These are phyloP conservation scores for Fusarium illudens DNA, from an alignment of 2,329 filamentous ascomycete genomes.

Conservation along the genomic window DNA sequence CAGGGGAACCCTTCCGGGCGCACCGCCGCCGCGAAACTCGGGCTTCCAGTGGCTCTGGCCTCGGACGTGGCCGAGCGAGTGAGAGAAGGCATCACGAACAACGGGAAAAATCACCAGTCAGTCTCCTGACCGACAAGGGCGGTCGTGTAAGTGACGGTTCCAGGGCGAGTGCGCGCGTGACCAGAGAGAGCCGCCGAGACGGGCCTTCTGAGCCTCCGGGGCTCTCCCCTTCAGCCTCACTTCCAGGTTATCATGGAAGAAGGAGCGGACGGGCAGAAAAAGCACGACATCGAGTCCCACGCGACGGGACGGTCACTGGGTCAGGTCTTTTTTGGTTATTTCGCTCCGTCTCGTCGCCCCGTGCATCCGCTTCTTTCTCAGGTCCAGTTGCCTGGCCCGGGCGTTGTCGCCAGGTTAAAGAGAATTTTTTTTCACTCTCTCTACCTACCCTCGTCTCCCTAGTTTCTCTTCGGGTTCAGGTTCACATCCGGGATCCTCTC, in stretches of 20 bases:
- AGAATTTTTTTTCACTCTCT: slow-evolving; percentile 6
- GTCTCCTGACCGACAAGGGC: slow-evolving; percentile 24
- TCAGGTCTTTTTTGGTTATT: background rate
- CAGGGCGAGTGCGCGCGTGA: slow-evolving; percentile 13
- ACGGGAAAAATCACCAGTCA: slow-evolving; percentile 20
- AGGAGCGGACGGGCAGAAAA: background rate
- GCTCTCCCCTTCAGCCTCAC: slow-evolving; percentile 17
- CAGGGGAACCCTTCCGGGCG: slow-evolving; percentile 15
- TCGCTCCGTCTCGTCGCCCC: slow-evolving; percentile 4
- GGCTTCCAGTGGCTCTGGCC: slow-evolving; percentile 9
- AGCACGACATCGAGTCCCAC: slow-evolving; percentile 27
- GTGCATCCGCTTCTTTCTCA: slow-evolving; percentile 4
- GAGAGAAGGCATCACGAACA: slow-evolving; percentile 12
- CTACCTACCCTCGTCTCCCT: background rate
- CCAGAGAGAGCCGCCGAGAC: slow-evolving; percentile 11
- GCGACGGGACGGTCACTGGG: slow-evolving; percentile 2
- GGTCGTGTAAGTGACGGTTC: slow-evolving; percentile 8
- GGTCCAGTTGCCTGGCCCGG: slow-evolving; percentile 10
- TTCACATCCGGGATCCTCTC: slow-evolving; percentile 12
- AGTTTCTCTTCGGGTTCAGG: slow-evolving; percentile 12
- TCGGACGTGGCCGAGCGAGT: slow-evolving; percentile 11
- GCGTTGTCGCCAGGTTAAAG: slow-evolving; percentile 1
- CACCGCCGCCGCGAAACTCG: slow-evolving; percentile 1
- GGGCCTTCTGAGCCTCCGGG: slow-evolving; percentile 1
- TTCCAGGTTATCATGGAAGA: background rate